phyloP scores from a whole-genome alignment of 164 flowering plant genomes.

The Stephania yunnanensis region DNA sequence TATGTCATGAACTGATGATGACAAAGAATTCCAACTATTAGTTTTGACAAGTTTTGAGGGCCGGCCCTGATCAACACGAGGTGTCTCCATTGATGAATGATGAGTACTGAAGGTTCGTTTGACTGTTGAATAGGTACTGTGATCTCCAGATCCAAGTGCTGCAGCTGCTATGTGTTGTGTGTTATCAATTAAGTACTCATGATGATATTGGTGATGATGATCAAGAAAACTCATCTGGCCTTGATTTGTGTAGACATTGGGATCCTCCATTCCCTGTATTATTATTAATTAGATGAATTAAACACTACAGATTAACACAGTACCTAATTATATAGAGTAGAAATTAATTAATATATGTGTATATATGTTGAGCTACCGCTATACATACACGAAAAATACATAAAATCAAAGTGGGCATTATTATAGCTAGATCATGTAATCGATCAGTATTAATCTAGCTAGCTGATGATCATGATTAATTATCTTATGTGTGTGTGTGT shows the following conservation, averaged over 20 bases:
- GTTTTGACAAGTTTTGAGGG: constrained; percentile 44
- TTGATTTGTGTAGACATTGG: constrained; percentile 31
- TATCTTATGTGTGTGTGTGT: background rate
- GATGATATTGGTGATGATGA: background rate
- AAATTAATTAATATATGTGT: too few relatives aligned
- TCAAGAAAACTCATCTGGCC: constrained; percentile 36
- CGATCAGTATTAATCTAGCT: too few relatives aligned
- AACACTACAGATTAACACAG: too few relatives aligned
- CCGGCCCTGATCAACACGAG: background rate
- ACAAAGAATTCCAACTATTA: constrained; percentile 34
- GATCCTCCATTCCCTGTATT: constrained; percentile 53
- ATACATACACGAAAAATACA: background rate
- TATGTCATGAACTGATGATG: constrained; percentile 13
- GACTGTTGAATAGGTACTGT: background rate
- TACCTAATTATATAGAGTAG: background rate
- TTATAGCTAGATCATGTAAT: too few relatives aligned
- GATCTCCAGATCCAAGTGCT: constrained; percentile 23
- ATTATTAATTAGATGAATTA: too few relatives aligned
- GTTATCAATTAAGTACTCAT: constrained; percentile 23
- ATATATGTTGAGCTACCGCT: background rate
- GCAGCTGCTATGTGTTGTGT: constrained; percentile 29
- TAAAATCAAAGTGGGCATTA: background rate
- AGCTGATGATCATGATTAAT: too few relatives aligned
- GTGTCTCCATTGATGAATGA: constrained; percentile 13
- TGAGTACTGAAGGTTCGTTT: constrained; percentile 15